Conservation (phyloP, 345 rosid genomes). For the Linum tenue region DNA sequence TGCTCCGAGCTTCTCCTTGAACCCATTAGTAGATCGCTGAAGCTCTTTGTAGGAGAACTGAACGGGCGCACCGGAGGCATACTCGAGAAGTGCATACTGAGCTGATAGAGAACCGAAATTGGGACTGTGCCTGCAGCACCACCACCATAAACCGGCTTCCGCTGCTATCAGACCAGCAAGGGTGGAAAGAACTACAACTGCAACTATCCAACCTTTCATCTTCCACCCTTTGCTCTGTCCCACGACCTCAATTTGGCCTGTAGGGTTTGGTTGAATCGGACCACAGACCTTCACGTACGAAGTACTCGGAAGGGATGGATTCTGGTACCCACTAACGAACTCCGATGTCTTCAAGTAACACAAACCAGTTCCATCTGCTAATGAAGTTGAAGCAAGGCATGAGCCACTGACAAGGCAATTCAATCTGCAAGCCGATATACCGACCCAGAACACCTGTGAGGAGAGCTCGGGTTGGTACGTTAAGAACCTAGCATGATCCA, state of each 20-base stretch:
- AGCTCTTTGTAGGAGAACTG: constrained; percentile 23
- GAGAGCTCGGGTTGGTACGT: constrained; percentile 36
- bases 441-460: constrained; percentile 33
- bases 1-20: constrained; percentile 25
- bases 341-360: constrained; percentile 40
- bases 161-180: constrained; percentile 32
- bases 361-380: constrained; percentile 49
- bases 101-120: constrained; percentile 36
- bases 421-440: constrained; percentile 42
- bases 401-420: constrained; percentile 39
- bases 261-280: constrained; percentile 33
- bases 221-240: constrained; percentile 16
- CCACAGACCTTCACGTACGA: constrained; percentile 57
- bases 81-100: constrained; percentile 53
- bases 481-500: constrained; percentile 44
- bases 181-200: constrained; percentile 30
- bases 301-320: constrained; percentile 49
- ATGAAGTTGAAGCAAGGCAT: constrained; percentile 47
- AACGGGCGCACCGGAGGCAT: constrained; percentile 47
- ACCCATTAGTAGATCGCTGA: constrained; percentile 16
- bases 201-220: constrained; percentile 25
- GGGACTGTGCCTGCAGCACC: constrained; percentile 40
- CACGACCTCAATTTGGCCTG: background rate
- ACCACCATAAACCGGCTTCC: constrained; percentile 51
- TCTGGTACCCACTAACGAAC: constrained; percentile 43